These are phyloP conservation scores for Termitomyces heimii DNA, from an alignment of 768 basidiomycete species.

Conservation along the genomic window DNA sequence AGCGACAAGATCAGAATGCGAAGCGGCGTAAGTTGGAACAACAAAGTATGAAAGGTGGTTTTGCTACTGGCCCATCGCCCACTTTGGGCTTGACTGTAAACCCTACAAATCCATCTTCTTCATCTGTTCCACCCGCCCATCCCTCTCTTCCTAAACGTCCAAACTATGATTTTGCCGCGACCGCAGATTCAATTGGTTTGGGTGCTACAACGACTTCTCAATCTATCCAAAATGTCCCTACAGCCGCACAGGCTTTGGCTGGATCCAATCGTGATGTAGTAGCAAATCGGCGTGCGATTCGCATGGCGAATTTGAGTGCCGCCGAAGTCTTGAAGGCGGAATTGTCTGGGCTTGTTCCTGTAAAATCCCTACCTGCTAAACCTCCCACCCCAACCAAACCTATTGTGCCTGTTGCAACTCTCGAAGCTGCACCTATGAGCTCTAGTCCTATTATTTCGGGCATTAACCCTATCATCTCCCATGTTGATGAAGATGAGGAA, in stretches of 20 bases:
- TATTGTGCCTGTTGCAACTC: conserved; percentile 18
- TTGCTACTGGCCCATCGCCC: conserved; percentile 40
- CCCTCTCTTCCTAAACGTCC: conserved; percentile 65
- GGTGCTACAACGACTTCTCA: conserved; percentile 58
- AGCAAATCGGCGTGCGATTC: conserved; percentile 82
- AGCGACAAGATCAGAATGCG: conserved; percentile 86
- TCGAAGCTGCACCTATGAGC: conserved; percentile 28
- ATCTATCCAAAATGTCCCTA: conserved; percentile 49
- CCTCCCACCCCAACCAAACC: conserved; percentile 22
- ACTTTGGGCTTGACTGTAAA: conserved; percentile 41
- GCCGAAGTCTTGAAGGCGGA: conserved; percentile 93
- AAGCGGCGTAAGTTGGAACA: conserved; percentile 77
- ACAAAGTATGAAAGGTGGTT: conserved; percentile 33
- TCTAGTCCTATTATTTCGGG: conserved; percentile 3
- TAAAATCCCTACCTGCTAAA: conserved; percentile 37
- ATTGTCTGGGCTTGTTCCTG: conserved; percentile 52
- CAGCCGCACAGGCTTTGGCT: conserved; percentile 67
- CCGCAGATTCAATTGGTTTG: conserved; percentile 72
- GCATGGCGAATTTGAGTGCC: conserved; percentile 95
- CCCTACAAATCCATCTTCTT: conserved; percentile 31
- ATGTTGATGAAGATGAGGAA: conserved; percentile 21
- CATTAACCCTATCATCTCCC: background rate
- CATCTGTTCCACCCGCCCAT: conserved; percentile 31
- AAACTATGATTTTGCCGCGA: conserved; percentile 62
- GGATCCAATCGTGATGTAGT: conserved; percentile 91